Base-by-base conservation (phyloP, 352 stramenopile genomes). In the Pythium chondricola region DNA sequence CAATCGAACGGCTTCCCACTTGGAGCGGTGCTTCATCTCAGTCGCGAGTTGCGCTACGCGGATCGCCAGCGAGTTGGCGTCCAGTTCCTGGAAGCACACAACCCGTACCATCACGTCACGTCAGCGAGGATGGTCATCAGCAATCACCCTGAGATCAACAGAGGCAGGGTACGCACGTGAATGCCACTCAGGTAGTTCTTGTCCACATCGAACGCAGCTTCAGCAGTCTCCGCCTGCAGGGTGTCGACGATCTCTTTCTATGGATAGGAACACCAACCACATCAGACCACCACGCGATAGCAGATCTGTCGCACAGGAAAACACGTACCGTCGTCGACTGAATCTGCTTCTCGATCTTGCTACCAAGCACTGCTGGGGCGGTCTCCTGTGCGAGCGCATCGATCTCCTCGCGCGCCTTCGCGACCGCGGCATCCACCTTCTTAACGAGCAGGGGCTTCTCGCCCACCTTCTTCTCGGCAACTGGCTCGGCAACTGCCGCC, bases 1-100 rank as follows among this genome's bases (percentile, higher is more conserved):
- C 31, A 92, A 48, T 35, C 77, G 74, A 36, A 87, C 73, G 24
- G 80, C 76, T 55, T 92, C 80, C 80, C 80, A 92, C 56, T 92
- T 88, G 16, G 80, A 83, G 17, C 80, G 80, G 62, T 92, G 75
- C 74, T 92, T 92, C 80, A 92, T 92, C 62, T 92, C 80, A 4
- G 77, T 89, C 44, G 77, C 71, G 18, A 92, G 49, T 47, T 92
- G 80, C 2, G 80, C 77, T 20, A 92, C 75, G 24, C 80, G 80
- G 41, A 92, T 80, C 8, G 74, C 70, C n/a, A 92, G 52, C 35
- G 71, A 65, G 38, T 84, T 81, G 17, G 75, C 53, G 43, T 88
- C 80, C 43, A 91, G 54, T 33, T 85, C 71, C 76, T 88, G 29
- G 3, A 37, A 52, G 11, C 14, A 29, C 30, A 24, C 6, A 2